Base-by-base conservation (phyloP, 1,284 basidiomycete species). In the Cryptococcus deneoformans region DNA sequence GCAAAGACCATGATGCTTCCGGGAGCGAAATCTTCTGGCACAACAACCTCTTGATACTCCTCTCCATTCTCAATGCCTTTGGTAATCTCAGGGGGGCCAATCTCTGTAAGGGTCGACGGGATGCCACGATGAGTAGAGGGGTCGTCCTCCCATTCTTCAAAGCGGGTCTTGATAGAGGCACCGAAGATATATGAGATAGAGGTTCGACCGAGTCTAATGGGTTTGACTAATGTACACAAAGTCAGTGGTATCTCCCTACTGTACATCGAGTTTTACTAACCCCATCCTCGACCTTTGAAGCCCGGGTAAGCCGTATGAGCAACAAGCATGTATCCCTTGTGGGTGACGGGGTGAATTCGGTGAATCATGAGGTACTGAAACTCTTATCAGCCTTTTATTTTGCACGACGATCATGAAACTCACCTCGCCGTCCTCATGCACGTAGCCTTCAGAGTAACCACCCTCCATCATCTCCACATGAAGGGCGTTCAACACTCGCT, bases 361-460 rank as follows among this genome's bases (percentile, higher is more conserved):
- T 94, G 90, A 42, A 95, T 80, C 52, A 89, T 84, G 62, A 97
- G 93, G 76, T 97, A 97, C 90, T 94, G 68, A 10, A n/a, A n/a
- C n/a, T n/a, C n/a, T n/a, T n/a, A n/a, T n/a, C n/a, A n/a, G n/a
- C n/a, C n/a, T n/a, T n/a, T n/a, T n/a, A n/a, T n/a, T n/a, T n/a
- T n/a, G n/a, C n/a, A n/a, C n/a, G n/a, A n/a, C n/a, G n/a, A n/a
- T n/a, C n/a, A n/a, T n/a, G 14, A 16, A 6, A 84, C 87, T 77
- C 73, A 90, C 92, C 72, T 94, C 86, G 63, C 90, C 91, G 73
- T 97, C 94, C 74, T 96, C 91, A 70, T 93, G 92, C 10, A 97
- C 90, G 77, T 96, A 91, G 0, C 92, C 93, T 73, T 97, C 93
- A 60, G 86, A 85, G 65, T 83, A 95, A 0, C 86, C 88, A 1